Base-by-base conservation (phyloP, 2,329 filamentous ascomycete genomes). In the Fusarium poae region DNA sequence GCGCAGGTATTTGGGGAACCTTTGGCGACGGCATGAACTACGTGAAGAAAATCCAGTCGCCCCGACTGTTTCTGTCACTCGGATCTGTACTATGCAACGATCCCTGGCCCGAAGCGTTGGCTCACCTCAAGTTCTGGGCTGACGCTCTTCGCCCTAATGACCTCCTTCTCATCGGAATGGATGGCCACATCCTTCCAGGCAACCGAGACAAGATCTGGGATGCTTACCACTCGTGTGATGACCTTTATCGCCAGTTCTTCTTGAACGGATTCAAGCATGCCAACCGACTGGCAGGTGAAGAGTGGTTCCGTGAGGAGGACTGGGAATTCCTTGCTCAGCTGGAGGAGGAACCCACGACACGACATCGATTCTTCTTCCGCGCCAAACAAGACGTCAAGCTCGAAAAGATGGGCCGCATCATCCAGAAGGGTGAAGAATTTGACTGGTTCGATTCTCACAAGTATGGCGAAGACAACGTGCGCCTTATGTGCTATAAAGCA, bases 391-490 rank as follows among this genome's bases (percentile, higher is more conserved):
- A 80, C 23, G 70, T 82, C 32, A 56, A 59, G 7, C 67, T 80
- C 18, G 53, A 62, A 11, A 71, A 62, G 18, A 63, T 75, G 29
- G 68, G 61, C 4, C 71, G 71, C 18, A 61, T 62, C 13, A 77
- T 82, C 39, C 54, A 65, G 40, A 52, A 71, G 21, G 79, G 77
- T 16, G 73, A 79, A 43, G 78, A 81, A 58, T 72, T 81, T 18
- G 80, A 82, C 62, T 82, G 80, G 80, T 82, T 82, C 61, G 80
- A 82, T 67, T 80, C 80, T 32, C 80, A 82, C 71, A 82, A 81
- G 68, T 81, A 81, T 48, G 72, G 74, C 46, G 77, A 80, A 65
- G 61, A 73, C 5, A 74, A 74, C 30, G 80, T 82, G 15, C 73
- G 73, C 25, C 71, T 77, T 58, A 82, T 82, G 80, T 81, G 79